Evolutionary conservation across 345 rosid species (phyloP), one percentile per base, ranked within the genome.

Genomic region (Anastatica hierochuntica): DNA sequence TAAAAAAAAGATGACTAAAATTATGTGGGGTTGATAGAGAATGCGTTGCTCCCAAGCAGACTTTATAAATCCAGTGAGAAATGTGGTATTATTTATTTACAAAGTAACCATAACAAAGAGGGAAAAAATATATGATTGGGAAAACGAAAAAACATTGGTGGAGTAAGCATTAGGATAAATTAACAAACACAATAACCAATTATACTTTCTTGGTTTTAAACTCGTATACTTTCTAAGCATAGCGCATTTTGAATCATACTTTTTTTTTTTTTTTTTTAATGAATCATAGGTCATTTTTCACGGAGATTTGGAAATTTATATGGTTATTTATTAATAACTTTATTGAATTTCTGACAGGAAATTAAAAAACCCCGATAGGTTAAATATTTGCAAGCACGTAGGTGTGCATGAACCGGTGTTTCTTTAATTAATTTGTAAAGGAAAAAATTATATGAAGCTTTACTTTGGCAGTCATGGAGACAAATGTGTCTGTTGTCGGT

Each of bases 41-140:
- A 77, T 54, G 95, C 95, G 88, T 85, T 76, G 84, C 77, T 72
- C 71, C 49, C 76, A 85, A 78, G 95, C 95, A 68, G 83, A 77
- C 77, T 69, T 58, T 59, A 53, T 17, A 51, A 65, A 73, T 53
- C 47, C 38, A 66, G 64, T 65, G 58, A 53, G 30, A 53, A 54
- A 72, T 53, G 65, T 60, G 48, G 56, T 50, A 33, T 56, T 14
- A 14, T 35, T 44, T 36, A 6, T 26, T 15, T 51, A 6, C 45
- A 49, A 62, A 48, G 40, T 43, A 62, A 52, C 13, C 19, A 54
- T 75, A 63, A 24, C 46, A 64, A 60, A 56, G 70, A 58, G 46
- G 56, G 56, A 56, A 63, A 53, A 58, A 62, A 59, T 69, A 70
- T 75, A 63, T 67, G 72, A 66, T 66, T 36, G 64, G 59, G 45